Conservation (phyloP, 1,284 basidiomycete species). For the Microbotryum lychnidis-dioicae region DNA sequence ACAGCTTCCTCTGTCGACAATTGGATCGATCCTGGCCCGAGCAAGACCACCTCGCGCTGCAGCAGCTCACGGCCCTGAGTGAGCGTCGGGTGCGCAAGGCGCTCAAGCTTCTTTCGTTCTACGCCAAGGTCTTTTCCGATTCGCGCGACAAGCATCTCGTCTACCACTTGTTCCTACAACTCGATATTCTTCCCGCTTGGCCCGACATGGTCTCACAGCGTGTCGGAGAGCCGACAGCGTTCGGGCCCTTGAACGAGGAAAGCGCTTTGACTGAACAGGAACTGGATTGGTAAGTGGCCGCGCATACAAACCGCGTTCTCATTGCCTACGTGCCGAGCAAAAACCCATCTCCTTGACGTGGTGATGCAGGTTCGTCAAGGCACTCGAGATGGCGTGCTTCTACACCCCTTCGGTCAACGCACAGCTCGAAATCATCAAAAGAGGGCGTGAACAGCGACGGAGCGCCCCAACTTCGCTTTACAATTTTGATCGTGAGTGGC, state of each 20-base stretch:
- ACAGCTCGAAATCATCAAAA: too few relatives aligned
- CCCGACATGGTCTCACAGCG: constrained; percentile 18
- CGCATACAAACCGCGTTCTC: too few relatives aligned
- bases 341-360: background rate
- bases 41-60: constrained; percentile 9
- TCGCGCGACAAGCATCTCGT: constrained; percentile 25
- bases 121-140: constrained; percentile 23
- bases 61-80: constrained; percentile 10
- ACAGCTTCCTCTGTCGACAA: constrained; percentile 16
- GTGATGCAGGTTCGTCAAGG: constrained; percentile 11
- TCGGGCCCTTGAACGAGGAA: constrained; percentile 17
- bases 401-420: constrained; percentile 14
- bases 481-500: too few relatives aligned
- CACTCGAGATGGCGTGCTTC: constrained; percentile 28
- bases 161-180: constrained; percentile 27
- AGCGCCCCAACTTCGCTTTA: too few relatives aligned
- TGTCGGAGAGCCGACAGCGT: constrained; percentile 19
- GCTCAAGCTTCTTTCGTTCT: constrained; percentile 26
- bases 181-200: constrained; percentile 25
- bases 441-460: too few relatives aligned
- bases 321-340: too few relatives aligned
- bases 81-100: constrained; percentile 26
- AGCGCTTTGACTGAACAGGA: constrained; percentile 26
- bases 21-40: background rate
- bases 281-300: constrained; percentile 21